Percentiles rank a stretch among this genome's conserved stretches.
Evolutionary conservation across 2,329 filamentous ascomycete species (phyloP).

Genomic region (Talaromyces albobiverticillius): DNA sequence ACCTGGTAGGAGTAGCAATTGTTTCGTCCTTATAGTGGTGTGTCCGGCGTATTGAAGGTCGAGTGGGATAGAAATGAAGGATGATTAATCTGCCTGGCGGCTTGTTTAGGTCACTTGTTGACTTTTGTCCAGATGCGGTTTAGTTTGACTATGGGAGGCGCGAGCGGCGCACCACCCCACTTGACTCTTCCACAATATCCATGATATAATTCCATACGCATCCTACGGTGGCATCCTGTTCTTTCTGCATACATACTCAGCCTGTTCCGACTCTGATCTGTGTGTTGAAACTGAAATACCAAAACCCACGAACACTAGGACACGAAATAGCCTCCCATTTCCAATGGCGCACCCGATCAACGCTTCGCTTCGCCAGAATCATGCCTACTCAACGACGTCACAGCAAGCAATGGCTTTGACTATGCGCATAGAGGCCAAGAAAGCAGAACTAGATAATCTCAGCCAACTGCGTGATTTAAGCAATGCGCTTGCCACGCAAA

Average conservation of each 20-base stretch:
- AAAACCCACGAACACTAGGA: no score
- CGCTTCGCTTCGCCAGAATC: slow-evolving; percentile 30
- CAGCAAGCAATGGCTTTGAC: slow-evolving; percentile 57
- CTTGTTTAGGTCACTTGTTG: slow-evolving; percentile 29
- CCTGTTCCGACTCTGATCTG: no score
- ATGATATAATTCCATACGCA: no score
- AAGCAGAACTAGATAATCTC: slow-evolving; percentile 60
- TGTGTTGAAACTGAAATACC: no score
- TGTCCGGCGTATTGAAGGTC: background rate
- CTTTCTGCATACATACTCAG: no score
- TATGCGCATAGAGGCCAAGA: slow-evolving; percentile 62
- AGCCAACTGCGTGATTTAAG: slow-evolving; percentile 62
- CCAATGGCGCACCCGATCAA: slow-evolving; percentile 12
- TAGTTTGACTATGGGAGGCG: slow-evolving; percentile 21
- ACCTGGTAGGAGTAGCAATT: no score
- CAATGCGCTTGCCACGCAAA: slow-evolving; percentile 59
- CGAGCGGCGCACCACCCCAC: background rate
- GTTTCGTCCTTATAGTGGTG: background rate
- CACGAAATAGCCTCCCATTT: no score
- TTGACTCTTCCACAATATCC: background rate
- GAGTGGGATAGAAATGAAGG: background rate
- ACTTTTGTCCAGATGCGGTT: slow-evolving; percentile 33
- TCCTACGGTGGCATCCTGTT: no score
- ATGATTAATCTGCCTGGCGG: no score
- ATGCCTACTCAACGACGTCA: slow-evolving; percentile 27